These are phyloP conservation scores for Carallia brachiata DNA, from an alignment of 345 rosid genomes.

Conservation along the genomic window DNA sequence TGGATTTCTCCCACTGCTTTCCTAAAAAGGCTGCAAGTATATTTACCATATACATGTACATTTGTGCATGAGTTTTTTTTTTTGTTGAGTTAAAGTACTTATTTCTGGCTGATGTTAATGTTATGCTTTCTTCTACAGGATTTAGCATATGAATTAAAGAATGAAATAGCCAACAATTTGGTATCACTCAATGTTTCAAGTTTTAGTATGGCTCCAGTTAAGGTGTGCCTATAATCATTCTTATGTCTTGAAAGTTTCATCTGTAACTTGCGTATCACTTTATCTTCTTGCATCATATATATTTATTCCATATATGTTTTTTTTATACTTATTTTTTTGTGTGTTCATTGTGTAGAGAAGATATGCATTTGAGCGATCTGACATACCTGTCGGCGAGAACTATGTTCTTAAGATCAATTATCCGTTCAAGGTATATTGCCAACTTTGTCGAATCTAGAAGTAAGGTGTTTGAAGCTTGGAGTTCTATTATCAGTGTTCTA, in stretches of 20 bases:
- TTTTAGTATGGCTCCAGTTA: constrained; percentile 80
- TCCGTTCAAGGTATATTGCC: constrained; percentile 71
- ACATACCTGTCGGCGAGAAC: constrained; percentile 78
- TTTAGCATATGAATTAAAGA: constrained; percentile 63
- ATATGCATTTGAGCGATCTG: constrained; percentile 79
- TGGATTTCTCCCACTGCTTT: constrained; percentile 52
- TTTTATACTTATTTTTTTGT: constrained; percentile 14
- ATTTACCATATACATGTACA: background rate
- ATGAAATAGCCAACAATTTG: constrained; percentile 67
- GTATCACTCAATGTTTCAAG: constrained; percentile 68
- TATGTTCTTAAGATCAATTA: constrained; percentile 84
- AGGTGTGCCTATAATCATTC: constrained; percentile 50
- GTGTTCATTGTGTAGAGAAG: constrained; percentile 55
- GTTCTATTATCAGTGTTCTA: background rate
- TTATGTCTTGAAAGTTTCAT: constrained; percentile 1
- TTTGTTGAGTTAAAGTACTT: no score
- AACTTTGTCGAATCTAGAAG: constrained; percentile 10
- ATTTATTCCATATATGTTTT: constrained; percentile 11
- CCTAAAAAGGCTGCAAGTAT: constrained; percentile 62
- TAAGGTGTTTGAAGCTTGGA: background rate
- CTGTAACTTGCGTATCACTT: background rate
- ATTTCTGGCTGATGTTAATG: constrained; percentile 8
- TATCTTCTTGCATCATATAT: background rate
- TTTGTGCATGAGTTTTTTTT: background rate
- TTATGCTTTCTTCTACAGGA: constrained; percentile 44